These are phyloP conservation scores for Colletotrichum scovillei DNA, from an alignment of 2,329 filamentous ascomycete genomes.

Conservation along the genomic window DNA sequence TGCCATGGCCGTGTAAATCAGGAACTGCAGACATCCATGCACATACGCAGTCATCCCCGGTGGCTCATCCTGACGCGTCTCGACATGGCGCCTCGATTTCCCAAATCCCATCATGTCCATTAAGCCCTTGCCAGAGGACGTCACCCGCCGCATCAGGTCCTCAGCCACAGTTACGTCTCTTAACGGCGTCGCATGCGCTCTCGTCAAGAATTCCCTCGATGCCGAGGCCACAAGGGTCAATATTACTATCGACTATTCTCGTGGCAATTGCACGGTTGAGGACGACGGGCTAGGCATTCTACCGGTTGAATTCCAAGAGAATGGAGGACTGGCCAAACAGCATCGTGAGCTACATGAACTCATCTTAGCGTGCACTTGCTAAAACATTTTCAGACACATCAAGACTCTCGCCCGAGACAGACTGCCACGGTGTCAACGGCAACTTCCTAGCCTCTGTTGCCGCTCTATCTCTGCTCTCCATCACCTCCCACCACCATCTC, in stretches of 20 bases:
- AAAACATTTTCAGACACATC: slow-evolving; percentile 75
- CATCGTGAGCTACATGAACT: slow-evolving; percentile 68
- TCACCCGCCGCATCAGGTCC: slow-evolving; percentile 84
- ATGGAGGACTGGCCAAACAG: slow-evolving; percentile 77
- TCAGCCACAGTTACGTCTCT: slow-evolving; percentile 83
- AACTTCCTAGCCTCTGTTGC: slow-evolving; percentile 82
- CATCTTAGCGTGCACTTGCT: neutral
- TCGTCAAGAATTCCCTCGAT: slow-evolving; percentile 88
- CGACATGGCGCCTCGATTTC: slow-evolving; percentile 10
- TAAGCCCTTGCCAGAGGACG: slow-evolving; percentile 75
- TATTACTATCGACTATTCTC: slow-evolving; percentile 78
- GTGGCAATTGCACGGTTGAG: slow-evolving; percentile 82
- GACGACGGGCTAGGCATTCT: slow-evolving; percentile 87
- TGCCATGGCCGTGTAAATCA: neutral
- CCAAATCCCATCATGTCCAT: slow-evolving; percentile 68
- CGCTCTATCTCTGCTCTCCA: slow-evolving; percentile 78
- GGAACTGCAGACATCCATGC: neutral
- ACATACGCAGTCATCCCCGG: neutral
- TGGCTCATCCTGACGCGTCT: neutral
- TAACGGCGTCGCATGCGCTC: slow-evolving; percentile 75
- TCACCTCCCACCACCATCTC: slow-evolving; percentile 76
- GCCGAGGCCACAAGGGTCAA: slow-evolving; percentile 76
- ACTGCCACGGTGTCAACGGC: slow-evolving; percentile 75
- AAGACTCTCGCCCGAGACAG: slow-evolving; percentile 63
- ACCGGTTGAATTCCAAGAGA: slow-evolving; percentile 75